phyloP scores from a whole-genome alignment of 1,284 basidiomycete genomes.

The Coniferiporia weirii region DNA sequence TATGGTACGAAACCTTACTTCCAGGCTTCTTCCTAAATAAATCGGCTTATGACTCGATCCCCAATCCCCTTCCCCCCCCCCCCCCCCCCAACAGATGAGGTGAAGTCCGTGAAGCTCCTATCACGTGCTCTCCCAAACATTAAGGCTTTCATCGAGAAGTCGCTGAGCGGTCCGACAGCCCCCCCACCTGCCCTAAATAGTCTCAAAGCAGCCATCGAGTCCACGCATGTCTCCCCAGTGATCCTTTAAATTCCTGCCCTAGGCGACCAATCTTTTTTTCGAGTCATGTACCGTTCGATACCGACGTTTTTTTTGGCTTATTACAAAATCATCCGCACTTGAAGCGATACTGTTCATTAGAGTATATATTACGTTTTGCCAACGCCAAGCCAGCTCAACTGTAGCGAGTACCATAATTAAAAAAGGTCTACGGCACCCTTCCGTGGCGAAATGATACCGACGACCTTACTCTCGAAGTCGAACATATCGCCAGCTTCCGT shows the following conservation, averaged over 20 bases:
- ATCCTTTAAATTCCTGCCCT: background rate
- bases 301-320: too few species aligned
- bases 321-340: too few species aligned
- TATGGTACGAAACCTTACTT: constrained; percentile 39
- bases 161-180: background rate
- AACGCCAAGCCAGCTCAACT: background rate
- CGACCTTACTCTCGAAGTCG: constrained; percentile 54
- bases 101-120: constrained; percentile 57
- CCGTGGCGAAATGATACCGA: constrained; percentile 49
- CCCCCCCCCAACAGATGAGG: constrained; percentile 47
- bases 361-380: background rate
- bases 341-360: background rate
- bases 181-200: background rate
- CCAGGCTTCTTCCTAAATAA: too few species aligned
- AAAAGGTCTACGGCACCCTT: constrained; percentile 42
- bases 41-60: too few species aligned
- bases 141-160: constrained; percentile 39
- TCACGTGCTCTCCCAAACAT: constrained; percentile 58
- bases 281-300: too few species aligned
- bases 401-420: constrained; percentile 13
- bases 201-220: background rate
- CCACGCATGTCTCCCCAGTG: background rate
- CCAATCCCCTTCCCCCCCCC: too few species aligned
- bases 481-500: constrained; percentile 57
- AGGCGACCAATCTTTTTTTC: too few species aligned